Conservation (phyloP, 805 yeast species). For the Myxozyma neotropica region DNA sequence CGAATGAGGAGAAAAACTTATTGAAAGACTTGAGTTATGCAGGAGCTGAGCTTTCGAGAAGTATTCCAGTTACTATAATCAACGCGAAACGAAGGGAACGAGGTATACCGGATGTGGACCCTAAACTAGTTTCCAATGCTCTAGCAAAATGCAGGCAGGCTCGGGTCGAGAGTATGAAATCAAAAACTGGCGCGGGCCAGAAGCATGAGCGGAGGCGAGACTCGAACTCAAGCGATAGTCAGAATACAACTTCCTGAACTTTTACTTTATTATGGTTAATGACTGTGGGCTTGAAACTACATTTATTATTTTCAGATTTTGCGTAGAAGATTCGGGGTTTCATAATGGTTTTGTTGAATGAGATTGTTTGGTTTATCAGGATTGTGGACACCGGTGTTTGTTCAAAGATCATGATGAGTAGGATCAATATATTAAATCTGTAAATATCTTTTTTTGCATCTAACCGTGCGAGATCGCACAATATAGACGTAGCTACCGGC, state of each 20-base stretch:
- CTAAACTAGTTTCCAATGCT: constrained; percentile 29
- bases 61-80: constrained; percentile 26
- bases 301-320: no score
- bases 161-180: constrained; percentile 2
- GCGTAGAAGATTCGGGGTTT: no score
- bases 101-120: constrained; percentile 31
- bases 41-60: constrained; percentile 24
- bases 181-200: background rate
- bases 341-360: no score
- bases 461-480: no score
- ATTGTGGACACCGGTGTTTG: no score
- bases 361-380: no score
- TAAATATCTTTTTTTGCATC: no score
- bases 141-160: constrained; percentile 17
- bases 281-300: no score
- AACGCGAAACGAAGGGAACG: constrained; percentile 26
- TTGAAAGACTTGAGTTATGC: constrained; percentile 27
- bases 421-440: no score
- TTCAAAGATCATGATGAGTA: no score
- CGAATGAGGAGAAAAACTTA: constrained; percentile 20
- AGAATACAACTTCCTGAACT: background rate
- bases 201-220: background rate
- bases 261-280: background rate
- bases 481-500: no score
- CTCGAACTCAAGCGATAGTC: background rate